phyloP scores from a whole-genome alignment of 2,329 filamentous ascomycete genomes.

The Nemania diffusa region DNA sequence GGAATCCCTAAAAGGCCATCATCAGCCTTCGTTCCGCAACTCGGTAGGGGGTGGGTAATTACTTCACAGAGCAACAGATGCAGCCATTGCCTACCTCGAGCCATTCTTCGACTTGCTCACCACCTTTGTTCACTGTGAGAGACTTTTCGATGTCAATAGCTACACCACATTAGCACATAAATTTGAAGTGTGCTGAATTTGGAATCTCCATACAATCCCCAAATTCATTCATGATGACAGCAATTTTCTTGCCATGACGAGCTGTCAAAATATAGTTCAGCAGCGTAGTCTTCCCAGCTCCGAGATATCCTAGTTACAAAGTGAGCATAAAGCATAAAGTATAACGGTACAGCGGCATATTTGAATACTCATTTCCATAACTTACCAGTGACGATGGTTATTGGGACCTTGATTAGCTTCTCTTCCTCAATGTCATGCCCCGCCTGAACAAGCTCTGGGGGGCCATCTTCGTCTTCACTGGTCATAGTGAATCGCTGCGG shows the following conservation, averaged over 20 bases:
- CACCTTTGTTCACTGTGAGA: slow-evolving; percentile 86
- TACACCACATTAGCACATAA: slow-evolving; percentile 49
- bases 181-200: neutral
- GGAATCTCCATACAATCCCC: slow-evolving; percentile 74
- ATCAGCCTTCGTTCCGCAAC: slow-evolving; percentile 41
- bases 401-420: slow-evolving; percentile 75
- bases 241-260: slow-evolving; percentile 96
- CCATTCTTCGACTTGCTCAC: slow-evolving; percentile 90
- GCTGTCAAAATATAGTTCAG: slow-evolving; percentile 96
- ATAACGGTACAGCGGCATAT: neutral
- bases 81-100: slow-evolving; percentile 96
- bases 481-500: slow-evolving; percentile 58
- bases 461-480: slow-evolving; percentile 73
- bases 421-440: slow-evolving; percentile 54
- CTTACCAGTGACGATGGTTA: slow-evolving; percentile 84
- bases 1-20: slow-evolving; percentile 73
- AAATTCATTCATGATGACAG: slow-evolving; percentile 96
- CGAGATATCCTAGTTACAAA: slow-evolving; percentile 79
- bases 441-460: slow-evolving; percentile 66
- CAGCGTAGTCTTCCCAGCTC: slow-evolving; percentile 93
- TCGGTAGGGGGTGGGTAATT: slow-evolving; percentile 35
- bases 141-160: slow-evolving; percentile 96
- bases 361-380: neutral
- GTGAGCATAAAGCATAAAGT: slow-evolving; percentile 22
- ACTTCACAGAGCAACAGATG: slow-evolving; percentile 98